phyloP scores from a whole-genome alignment of 257 asterid species.

The Capsicum rhomboideum region DNA sequence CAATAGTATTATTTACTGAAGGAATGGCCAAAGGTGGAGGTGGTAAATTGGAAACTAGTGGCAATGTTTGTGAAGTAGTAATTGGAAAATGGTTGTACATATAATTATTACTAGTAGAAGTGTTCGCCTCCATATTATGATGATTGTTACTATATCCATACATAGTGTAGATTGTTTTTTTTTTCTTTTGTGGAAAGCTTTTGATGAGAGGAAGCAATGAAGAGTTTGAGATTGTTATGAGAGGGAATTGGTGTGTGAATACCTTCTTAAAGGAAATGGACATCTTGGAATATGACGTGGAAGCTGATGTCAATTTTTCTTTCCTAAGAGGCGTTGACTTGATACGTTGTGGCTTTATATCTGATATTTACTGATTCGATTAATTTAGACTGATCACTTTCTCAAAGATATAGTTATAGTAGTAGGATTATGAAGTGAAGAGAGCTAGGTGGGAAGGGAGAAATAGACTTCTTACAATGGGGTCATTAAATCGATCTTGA shows the following conservation, averaged over 20 bases:
- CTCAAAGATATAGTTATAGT: neutral
- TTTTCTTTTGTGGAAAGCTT: constrained; percentile 7
- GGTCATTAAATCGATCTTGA: neutral
- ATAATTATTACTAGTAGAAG: neutral
- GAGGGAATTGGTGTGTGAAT: constrained; percentile 14
- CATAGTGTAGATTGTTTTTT: constrained; percentile 23
- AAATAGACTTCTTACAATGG: neutral
- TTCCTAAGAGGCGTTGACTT: constrained; percentile 41
- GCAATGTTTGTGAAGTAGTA: neutral
- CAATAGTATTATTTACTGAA: constrained; percentile 4
- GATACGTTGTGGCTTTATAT: neutral
- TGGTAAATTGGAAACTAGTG: constrained; percentile 14
- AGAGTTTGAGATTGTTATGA: constrained; percentile 14
- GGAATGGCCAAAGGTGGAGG: constrained; percentile 40
- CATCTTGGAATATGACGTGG: constrained; percentile 55
- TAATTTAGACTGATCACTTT: neutral
- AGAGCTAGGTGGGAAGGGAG: neutral
- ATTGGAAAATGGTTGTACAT: constrained; percentile 14
- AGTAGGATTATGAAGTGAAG: neutral
- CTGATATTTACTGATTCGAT: neutral
- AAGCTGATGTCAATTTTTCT: constrained; percentile 39
- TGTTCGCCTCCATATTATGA: neutral
- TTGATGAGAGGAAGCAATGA: neutral
- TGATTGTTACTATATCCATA: constrained; percentile 31
- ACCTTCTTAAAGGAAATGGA: constrained; percentile 42